A percentile compares a stretch with the other conserved stretches of the same genome.
These are phyloP conservation scores for Coix lacrymajobi DNA, from an alignment of 176 grass and related monocot genomes.

Conservation along the genomic window DNA sequence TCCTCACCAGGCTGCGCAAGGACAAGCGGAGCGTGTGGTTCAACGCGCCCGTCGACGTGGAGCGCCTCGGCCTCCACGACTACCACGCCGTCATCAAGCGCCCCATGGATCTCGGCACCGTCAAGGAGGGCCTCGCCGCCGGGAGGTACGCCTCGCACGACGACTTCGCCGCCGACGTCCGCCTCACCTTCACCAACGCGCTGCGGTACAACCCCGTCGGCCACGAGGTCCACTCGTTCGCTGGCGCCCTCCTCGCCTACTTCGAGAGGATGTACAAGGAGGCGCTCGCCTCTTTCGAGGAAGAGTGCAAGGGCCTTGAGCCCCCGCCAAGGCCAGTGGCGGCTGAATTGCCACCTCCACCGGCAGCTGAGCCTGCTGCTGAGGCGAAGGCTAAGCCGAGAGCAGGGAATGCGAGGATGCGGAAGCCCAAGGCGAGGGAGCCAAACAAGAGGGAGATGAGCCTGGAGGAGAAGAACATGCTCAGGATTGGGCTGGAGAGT, in stretches of 20 bases:
- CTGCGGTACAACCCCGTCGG: slow-evolving; percentile 73
- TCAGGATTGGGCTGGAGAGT: slow-evolving; percentile 60
- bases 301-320: slow-evolving; percentile 36
- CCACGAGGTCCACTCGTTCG: slow-evolving; percentile 72
- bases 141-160: slow-evolving; percentile 50
- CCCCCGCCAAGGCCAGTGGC: not conserved
- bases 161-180: slow-evolving; percentile 64
- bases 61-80: slow-evolving; percentile 67
- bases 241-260: slow-evolving; percentile 47
- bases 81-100: slow-evolving; percentile 70
- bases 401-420: slow-evolving; percentile 30
- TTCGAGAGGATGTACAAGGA: slow-evolving; percentile 59
- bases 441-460: slow-evolving; percentile 80
- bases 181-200: slow-evolving; percentile 82
- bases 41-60: slow-evolving; percentile 73
- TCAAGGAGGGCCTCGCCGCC: slow-evolving; percentile 43
- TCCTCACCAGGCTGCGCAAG: slow-evolving; percentile 71
- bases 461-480: slow-evolving; percentile 81
- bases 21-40: slow-evolving; percentile 87
- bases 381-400: slow-evolving; percentile 22
- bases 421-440: slow-evolving; percentile 78
- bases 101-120: slow-evolving; percentile 91
- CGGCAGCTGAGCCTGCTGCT: not conserved
- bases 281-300: slow-evolving; percentile 38
- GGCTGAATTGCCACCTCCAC: not conserved